phyloP scores from a whole-genome alignment of 768 basidiomycete genomes.

The Mycena galopus region DNA sequence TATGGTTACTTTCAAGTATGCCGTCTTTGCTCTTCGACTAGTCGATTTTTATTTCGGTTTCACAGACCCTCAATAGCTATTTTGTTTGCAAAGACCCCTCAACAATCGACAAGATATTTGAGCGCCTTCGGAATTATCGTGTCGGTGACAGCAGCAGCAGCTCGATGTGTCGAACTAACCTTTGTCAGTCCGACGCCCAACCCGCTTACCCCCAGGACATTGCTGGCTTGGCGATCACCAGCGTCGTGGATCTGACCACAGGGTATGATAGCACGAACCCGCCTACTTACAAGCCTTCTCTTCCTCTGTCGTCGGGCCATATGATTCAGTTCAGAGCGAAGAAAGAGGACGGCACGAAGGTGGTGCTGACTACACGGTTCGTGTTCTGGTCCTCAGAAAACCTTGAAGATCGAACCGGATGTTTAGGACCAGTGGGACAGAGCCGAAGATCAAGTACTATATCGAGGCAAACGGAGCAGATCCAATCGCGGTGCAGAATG shows the following conservation, averaged over 20 bases:
- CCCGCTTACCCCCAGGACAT: slow-evolving; percentile 72
- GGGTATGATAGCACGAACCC: slow-evolving; percentile 84
- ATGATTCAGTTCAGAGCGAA: slow-evolving; percentile 87
- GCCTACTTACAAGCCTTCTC: slow-evolving; percentile 69
- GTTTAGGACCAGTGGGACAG: slow-evolving; percentile 86
- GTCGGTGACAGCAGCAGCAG: slow-evolving; percentile 44
- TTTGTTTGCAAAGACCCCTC: slow-evolving; percentile 78
- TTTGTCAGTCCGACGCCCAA: slow-evolving; percentile 34
- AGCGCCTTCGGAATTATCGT: slow-evolving; percentile 70
- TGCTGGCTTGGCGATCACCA: slow-evolving; percentile 69
- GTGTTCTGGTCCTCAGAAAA: slow-evolving; percentile 29
- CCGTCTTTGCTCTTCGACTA: neutral
- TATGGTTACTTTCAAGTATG: slow-evolving; percentile 84
- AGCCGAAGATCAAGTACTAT: slow-evolving; percentile 96
- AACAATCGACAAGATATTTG: slow-evolving; percentile 79
- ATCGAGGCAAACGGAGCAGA: slow-evolving; percentile 82
- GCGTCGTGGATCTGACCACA: slow-evolving; percentile 80
- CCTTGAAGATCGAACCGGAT: neutral
- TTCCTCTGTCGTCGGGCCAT: slow-evolving; percentile 83
- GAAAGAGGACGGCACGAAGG: slow-evolving; percentile 54
- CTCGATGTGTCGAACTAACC: slow-evolving; percentile 9
- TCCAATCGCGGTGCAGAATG: slow-evolving; percentile 55
- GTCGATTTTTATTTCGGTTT: slow-evolving; percentile 4
- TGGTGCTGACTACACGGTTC: slow-evolving; percentile 81
- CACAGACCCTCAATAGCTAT: slow-evolving; percentile 88